Percentiles rank a stretch among this genome's conserved stretches.
Conservation (phyloP, 768 basidiomycete species). For the Cystobasidium onofrii region DNA sequence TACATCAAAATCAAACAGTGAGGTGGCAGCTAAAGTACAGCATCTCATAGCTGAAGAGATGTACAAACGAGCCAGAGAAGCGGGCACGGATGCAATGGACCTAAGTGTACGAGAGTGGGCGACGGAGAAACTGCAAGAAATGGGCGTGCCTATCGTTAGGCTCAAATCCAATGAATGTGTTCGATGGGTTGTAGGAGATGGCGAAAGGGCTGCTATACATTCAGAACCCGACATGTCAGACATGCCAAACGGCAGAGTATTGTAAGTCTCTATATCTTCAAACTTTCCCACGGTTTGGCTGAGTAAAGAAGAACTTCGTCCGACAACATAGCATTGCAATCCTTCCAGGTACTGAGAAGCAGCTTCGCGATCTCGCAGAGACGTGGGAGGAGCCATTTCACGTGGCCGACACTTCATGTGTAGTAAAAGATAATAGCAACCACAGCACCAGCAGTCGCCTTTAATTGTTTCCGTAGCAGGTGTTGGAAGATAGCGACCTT, state of each 20-base stretch:
- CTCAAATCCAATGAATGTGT: background rate
- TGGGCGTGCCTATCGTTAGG: background rate
- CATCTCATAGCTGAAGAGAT: background rate
- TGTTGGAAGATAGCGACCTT: no score
- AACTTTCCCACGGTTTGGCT: no score
- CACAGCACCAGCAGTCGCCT: no score
- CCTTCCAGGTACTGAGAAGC: conserved; percentile 13
- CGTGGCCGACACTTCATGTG: background rate
- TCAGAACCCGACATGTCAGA: conserved; percentile 19
- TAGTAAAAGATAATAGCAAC: no score
- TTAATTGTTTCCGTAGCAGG: no score
- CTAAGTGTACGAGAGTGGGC: background rate
- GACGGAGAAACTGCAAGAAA: background rate
- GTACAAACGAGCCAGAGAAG: background rate
- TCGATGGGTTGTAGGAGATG: background rate
- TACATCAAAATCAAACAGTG: background rate
- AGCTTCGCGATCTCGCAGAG: background rate
- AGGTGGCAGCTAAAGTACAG: background rate
- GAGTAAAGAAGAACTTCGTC: background rate
- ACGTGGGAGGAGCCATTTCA: background rate
- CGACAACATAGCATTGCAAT: background rate
- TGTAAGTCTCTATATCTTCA: background rate
- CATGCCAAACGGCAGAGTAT: conserved; percentile 15
- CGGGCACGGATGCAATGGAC: background rate
- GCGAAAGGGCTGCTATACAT: conserved; percentile 1